phyloP scores from a whole-genome alignment of 768 basidiomycete genomes.

The Pilatotrama ljubarskyi region DNA sequence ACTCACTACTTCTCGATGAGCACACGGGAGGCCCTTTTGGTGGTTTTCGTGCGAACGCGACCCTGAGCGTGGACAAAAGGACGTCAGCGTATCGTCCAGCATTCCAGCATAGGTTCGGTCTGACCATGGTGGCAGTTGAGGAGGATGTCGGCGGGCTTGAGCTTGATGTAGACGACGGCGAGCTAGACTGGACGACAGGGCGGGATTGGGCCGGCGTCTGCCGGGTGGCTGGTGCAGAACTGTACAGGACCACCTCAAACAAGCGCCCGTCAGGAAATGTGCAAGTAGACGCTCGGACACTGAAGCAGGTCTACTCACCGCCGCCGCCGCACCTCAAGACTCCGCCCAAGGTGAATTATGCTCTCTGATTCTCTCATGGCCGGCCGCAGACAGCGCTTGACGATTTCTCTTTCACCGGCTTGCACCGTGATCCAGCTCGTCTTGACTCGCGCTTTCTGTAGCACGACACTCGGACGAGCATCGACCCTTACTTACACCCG shows the following conservation, averaged over 20 bases:
- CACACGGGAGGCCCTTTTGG: slow-evolving; percentile 98
- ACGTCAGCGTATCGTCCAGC: neutral
- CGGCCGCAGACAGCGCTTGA: slow-evolving; percentile 23
- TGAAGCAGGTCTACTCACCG: slow-evolving; percentile 17
- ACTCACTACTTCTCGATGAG: slow-evolving; percentile 99
- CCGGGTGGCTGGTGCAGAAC: slow-evolving; percentile 36
- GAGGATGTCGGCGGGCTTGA: slow-evolving; percentile 29
- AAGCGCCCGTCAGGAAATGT: slow-evolving; percentile 6
- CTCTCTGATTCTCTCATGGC: slow-evolving; percentile 23
- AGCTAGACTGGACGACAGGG: slow-evolving; percentile 11
- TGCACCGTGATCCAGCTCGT: slow-evolving; percentile 32
- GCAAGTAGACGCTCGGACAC: neutral
- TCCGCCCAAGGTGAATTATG: slow-evolving; percentile 48
- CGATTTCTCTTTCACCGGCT: slow-evolving; percentile 21
- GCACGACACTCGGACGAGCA: slow-evolving; percentile 84
- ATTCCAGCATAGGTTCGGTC: slow-evolving; percentile 8
- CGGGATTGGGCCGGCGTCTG: slow-evolving; percentile 24
- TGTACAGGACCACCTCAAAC: slow-evolving; percentile 38
- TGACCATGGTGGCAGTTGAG: slow-evolving; percentile 17
- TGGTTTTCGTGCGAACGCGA: slow-evolving; percentile 99
- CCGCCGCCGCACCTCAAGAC: slow-evolving; percentile 27
- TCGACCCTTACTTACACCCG: slow-evolving; percentile 34
- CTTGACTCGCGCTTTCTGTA: slow-evolving; percentile 82
- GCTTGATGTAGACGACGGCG: slow-evolving; percentile 25
- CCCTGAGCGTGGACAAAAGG: slow-evolving; percentile 55